These are phyloP conservation scores for Polytolypa hystricis DNA, from an alignment of 2,329 filamentous ascomycete species.

Conservation along the genomic window DNA sequence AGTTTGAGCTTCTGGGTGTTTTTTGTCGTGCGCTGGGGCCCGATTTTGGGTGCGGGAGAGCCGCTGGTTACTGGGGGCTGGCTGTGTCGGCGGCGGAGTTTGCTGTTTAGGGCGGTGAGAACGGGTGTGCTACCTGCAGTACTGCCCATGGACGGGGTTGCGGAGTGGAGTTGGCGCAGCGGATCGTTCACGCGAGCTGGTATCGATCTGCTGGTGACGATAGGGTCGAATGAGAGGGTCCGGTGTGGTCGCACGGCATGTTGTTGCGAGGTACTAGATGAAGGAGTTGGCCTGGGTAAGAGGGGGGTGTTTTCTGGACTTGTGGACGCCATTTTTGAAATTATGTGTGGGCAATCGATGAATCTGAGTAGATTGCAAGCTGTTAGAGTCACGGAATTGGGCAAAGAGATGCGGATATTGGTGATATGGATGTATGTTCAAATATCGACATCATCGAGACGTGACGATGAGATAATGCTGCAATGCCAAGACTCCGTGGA, in stretches of 20 bases:
- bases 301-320: slow-evolving; percentile 32
- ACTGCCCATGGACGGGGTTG: slow-evolving; percentile 24
- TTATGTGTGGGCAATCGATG: too few relatives aligned
- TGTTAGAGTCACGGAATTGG: too few relatives aligned
- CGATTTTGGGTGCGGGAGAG: slow-evolving; percentile 56
- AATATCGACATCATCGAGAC: too few relatives aligned
- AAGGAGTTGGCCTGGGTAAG: slow-evolving; percentile 25
- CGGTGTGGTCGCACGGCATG: slow-evolving; percentile 20
- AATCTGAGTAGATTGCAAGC: too few relatives aligned
- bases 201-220: slow-evolving; percentile 31
- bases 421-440: too few relatives aligned
- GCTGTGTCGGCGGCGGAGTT: slow-evolving; percentile 75
- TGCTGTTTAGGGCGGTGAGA: slow-evolving; percentile 74
- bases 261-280: slow-evolving; percentile 27
- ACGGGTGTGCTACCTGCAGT: slow-evolving; percentile 42
- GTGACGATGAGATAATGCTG: too few relatives aligned
- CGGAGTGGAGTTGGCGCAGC: slow-evolving; percentile 30
- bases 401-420: too few relatives aligned
- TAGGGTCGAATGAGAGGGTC: slow-evolving; percentile 38
- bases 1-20: slow-evolving; percentile 95
- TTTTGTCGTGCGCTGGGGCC: slow-evolving; percentile 88
- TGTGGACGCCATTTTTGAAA: slow-evolving; percentile 24
- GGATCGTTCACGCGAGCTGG: slow-evolving; percentile 24
- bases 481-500: too few relatives aligned
- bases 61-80: slow-evolving; percentile 40